Conservation (phyloP, 441 rosid genomes). For the Aquilaria agallochum region DNA sequence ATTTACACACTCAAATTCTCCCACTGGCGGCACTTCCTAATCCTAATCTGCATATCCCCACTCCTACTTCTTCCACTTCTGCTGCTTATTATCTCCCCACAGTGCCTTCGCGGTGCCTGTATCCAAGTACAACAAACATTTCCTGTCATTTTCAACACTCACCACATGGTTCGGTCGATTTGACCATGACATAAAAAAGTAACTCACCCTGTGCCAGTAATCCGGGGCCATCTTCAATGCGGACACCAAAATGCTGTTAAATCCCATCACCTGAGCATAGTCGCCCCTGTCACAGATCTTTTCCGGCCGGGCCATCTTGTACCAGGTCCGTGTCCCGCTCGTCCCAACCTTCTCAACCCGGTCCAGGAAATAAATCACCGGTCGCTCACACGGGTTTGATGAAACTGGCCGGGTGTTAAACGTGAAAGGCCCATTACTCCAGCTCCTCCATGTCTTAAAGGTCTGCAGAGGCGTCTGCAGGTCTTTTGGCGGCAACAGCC, state of each 20-base stretch:
- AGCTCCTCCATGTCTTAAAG: slow-evolving; percentile 73
- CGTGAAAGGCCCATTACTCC: slow-evolving; percentile 62
- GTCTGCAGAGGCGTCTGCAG: slow-evolving; percentile 57
- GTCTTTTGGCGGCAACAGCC: slow-evolving; percentile 32
- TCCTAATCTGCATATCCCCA: slow-evolving; percentile 40
- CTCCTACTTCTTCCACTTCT: slow-evolving; percentile 21
- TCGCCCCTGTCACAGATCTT: slow-evolving; percentile 29
- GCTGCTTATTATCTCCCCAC: slow-evolving; percentile 49
- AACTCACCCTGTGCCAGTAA: slow-evolving; percentile 59
- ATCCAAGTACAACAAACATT: neutral
- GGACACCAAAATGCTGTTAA: slow-evolving; percentile 43
- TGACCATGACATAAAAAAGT: neutral
- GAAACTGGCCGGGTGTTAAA: slow-evolving; percentile 54
- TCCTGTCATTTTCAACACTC: neutral
- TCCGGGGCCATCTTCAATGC: slow-evolving; percentile 50
- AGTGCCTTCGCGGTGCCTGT: slow-evolving; percentile 60
- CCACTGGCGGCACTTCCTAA: slow-evolving; percentile 56
- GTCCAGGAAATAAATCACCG: slow-evolving; percentile 56
- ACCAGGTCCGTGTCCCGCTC: slow-evolving; percentile 47
- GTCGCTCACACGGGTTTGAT: slow-evolving; percentile 46
- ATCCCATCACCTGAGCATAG: slow-evolving; percentile 26
- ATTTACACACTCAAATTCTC: slow-evolving; percentile 29
- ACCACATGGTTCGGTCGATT: neutral
- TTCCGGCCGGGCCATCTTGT: slow-evolving; percentile 24
- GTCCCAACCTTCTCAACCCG: slow-evolving; percentile 29